Base-by-base conservation (phyloP, 352 stramenopile genomes). In the Halophytophthora polymorphica region DNA sequence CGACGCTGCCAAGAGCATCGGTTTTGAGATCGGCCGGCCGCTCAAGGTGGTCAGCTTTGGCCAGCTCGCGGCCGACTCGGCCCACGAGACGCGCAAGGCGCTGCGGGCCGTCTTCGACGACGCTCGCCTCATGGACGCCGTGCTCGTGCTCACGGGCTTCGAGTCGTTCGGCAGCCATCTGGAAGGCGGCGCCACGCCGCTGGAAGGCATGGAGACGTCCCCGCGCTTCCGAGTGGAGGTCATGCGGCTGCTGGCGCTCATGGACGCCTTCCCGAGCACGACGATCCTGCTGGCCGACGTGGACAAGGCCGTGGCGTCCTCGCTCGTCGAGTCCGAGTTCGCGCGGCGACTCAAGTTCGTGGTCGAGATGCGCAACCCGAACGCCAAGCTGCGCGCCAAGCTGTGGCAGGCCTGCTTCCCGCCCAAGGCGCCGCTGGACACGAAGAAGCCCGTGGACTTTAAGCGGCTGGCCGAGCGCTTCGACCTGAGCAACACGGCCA, bases 141-240 rank as follows among this genome's bases (percentile, higher is more conserved):
- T 96, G 34, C 66, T 94, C 2, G 80, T 94, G 29, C 70, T 96
- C 23, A 85, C 89, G 21, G 86, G 84, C 31, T 95, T 96, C 40
- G 86, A 96, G 64, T 83, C 83, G 25, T 92, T 96, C 55, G 86
- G 77, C 37, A 86, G 74, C 51, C 70, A 89, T 46, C 61, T 90
- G 28, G 83, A 91, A 59, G 56, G 66, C 21, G 73, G 71, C 23
- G 62, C 71, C 25, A 76, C 67, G n/a, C 53, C 70, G 12, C 34
- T 81, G 1, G 73, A 86, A 18, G 71, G 65, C 17, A 75, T 88
- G 48, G 82, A 93, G 42, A 58, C 65, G 2, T 87, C 76, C 34
- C 82, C 82, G 28, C 75, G 79, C 25, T 83, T 90, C 60, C 74
- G 73, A 18, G 71, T 90, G 59, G 83, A 93, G 43, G 65, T 88